Evolutionary conservation across 1,284 basidiomycete species (phyloP).

Genomic region (Marasmius tenuissimus): DNA sequence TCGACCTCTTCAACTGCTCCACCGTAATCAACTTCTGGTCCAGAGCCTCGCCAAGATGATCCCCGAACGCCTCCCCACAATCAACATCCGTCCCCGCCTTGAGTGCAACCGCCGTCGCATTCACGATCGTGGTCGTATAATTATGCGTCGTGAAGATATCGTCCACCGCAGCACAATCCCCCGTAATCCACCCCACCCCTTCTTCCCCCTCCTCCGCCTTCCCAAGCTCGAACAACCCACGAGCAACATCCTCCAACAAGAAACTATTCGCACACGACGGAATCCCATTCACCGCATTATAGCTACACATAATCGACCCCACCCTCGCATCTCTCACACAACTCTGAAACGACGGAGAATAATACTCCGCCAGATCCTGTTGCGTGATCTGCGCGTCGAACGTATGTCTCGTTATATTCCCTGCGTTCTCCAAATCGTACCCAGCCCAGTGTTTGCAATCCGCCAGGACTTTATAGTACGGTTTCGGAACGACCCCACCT

Average conservation of each 20-base stretch:
- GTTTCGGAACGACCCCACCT: constrained; percentile 51
- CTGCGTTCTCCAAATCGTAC: constrained; percentile 58
- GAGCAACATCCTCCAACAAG: constrained; percentile 48
- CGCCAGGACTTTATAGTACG: constrained; percentile 49
- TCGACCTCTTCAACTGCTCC: constrained; percentile 40
- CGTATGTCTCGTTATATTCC: constrained; percentile 36
- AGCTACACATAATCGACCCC: constrained; percentile 58
- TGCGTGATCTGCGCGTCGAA: constrained; percentile 52
- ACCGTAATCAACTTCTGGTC: constrained; percentile 45
- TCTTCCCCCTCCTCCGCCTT: constrained; percentile 29
- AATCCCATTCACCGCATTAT: constrained; percentile 61
- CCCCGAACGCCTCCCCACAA: constrained; percentile 48
- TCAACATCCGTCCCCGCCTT: constrained; percentile 57
- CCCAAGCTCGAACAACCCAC: constrained; percentile 53
- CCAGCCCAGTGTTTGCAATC: constrained; percentile 61
- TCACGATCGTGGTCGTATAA: constrained; percentile 40
- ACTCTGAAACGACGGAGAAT: constrained; percentile 53
- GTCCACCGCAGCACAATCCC: constrained; percentile 24
- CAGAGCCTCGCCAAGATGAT: constrained; percentile 45
- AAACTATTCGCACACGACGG: constrained; percentile 54
- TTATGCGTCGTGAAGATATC: constrained; percentile 52
- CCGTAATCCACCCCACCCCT: constrained; percentile 38
- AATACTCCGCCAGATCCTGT: constrained; percentile 58
- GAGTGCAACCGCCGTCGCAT: constrained; percentile 49
- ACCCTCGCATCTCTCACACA: constrained; percentile 62